Base-by-base conservation (phyloP, 352 stramenopile species). In the Globisporangium okanoganense region DNA sequence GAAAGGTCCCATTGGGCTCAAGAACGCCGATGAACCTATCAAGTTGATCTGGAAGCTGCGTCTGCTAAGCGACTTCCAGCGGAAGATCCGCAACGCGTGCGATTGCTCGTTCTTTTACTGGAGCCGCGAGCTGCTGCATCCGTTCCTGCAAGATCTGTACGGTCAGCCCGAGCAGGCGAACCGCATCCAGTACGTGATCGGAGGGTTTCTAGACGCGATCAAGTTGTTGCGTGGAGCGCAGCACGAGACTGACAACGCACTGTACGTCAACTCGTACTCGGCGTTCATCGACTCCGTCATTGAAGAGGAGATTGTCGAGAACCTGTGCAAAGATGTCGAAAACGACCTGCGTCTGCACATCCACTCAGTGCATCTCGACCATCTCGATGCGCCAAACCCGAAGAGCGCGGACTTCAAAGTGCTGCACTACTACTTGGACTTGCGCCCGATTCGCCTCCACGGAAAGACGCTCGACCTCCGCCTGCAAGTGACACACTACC, bases 31-130 rank as follows among this genome's bases (percentile, higher is more conserved):
- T 44, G 86, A 92, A 56, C 79, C 82, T 22, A 70, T 91, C 29
- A 92, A 91, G 56, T 61, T 93, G 18, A 90, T 94, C 41, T 93
- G 87, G 77, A 92, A 92, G 61, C 68, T 98, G 48, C 77, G 79
- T 18, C 59, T 97, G 35, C 65, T 97, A 49, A 90, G 82, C 58
- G 87, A 94, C 62, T 96, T 97, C 61, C 91, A 97, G 63, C 79
- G 85, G 9, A 87, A 88, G 48, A 87, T 98, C 47, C 70, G 78
- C 18, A 77, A 73, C 41, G 89, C 84, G 3, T 97, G 90, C 65
- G 90, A 97, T 68, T 97, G 87, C 64, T 96, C 88, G 8, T 96
- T 97, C 65, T 89, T 98, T 35, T 98, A 97, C 70, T 98, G 94
- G 82, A 95, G 92, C 61, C 80, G 83, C 3, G 90, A 98, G 69